Evolutionary conservation across 495 filamentous ascomycete species (phyloP).

Genomic region (Xylaria bambusicola): DNA sequence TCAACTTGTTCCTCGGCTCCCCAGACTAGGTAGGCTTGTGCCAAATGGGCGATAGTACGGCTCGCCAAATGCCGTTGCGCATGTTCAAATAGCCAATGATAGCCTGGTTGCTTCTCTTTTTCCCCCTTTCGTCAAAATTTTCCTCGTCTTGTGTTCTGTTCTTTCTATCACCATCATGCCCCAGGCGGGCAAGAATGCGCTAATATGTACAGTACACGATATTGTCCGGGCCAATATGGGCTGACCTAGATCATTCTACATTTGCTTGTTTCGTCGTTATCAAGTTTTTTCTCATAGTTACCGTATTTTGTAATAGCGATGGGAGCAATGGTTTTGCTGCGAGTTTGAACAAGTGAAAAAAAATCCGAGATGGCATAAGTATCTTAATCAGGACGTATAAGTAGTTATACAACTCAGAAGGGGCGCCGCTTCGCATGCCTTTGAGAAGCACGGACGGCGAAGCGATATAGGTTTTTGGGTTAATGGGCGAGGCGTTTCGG

Average conservation of each 20-base stretch:
- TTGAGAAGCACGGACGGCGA: neutral
- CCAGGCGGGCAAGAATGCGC: neutral
- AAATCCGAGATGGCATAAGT: too few relatives aligned
- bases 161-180: neutral
- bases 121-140: neutral
- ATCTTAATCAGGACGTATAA: too few relatives aligned
- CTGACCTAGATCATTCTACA: too few relatives aligned
- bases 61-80: neutral
- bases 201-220: too few relatives aligned
- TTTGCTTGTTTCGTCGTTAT: too few relatives aligned
- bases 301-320: too few relatives aligned
- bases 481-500: constrained; percentile 1
- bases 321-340: too few relatives aligned
- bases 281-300: too few relatives aligned
- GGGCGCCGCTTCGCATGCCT: too few relatives aligned
- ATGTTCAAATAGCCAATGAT: neutral
- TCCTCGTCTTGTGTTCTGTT: neutral
- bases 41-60: constrained; percentile 1
- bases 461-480: neutral
- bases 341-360: too few relatives aligned
- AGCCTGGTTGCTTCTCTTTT: neutral
- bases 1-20: constrained; percentile 6
- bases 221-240: too few relatives aligned
- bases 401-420: too few relatives aligned
- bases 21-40: constrained; percentile 13